phyloP scores from a whole-genome alignment of 2,329 filamentous ascomycete species.

The Polychaeton citri region DNA sequence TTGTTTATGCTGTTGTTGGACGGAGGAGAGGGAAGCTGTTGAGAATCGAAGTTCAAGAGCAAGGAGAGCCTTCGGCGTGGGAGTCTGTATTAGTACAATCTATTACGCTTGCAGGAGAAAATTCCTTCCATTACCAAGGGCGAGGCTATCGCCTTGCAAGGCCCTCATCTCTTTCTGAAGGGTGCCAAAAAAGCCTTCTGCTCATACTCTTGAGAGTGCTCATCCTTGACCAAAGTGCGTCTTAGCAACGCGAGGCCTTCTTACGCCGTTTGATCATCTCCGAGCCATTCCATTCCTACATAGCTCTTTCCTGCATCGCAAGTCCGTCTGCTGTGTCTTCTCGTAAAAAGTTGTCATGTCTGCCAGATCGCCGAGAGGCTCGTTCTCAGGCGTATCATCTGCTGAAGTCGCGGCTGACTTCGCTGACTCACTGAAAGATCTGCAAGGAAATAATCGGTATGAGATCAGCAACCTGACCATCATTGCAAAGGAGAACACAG shows the following conservation, averaged over 20 bases:
- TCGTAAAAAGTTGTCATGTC: constrained; percentile 40
- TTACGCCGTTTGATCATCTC: too few species aligned
- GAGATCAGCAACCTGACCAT: constrained; percentile 96
- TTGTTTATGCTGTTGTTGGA: too few species aligned
- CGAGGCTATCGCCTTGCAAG: too few species aligned
- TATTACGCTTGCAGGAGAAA: background rate
- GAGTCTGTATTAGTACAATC: constrained; percentile 1
- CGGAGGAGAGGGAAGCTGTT: constrained; percentile 13
- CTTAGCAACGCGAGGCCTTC: too few species aligned
- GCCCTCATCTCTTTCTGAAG: too few species aligned
- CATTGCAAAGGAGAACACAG: constrained; percentile 94
- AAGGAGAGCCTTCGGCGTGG: background rate
- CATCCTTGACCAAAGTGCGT: too few species aligned
- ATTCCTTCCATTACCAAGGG: background rate
- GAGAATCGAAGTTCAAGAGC: too few species aligned
- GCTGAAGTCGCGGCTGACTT: constrained; percentile 94
- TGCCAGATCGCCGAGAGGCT: constrained; percentile 26
- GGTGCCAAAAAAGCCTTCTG: too few species aligned
- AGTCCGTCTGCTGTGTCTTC: constrained; percentile 2
- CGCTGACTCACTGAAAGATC: constrained; percentile 79
- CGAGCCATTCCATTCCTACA: too few species aligned
- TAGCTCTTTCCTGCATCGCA: constrained; percentile 2
- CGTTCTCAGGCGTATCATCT: constrained; percentile 38
- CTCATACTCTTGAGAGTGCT: too few species aligned
- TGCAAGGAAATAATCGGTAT: constrained; percentile 79